Conservation (phyloP, 1,284 basidiomycete genomes). For the Cutaneotrichosporon cyanovorans region DNA sequence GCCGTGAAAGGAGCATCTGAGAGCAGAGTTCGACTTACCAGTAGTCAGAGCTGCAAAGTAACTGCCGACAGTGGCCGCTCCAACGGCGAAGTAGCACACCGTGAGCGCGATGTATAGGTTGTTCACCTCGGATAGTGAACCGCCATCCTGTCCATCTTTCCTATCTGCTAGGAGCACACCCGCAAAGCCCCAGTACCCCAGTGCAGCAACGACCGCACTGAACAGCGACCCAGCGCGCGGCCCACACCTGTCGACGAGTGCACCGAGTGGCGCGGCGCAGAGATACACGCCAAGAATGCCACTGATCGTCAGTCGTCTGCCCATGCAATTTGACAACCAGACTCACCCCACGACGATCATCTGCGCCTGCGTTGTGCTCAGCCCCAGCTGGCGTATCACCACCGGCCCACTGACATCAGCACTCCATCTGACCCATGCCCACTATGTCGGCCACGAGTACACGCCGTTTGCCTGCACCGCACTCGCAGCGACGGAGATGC, state of each 20-base stretch:
- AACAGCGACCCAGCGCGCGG: slow-evolving; percentile 40
- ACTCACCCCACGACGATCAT: slow-evolving; percentile 44
- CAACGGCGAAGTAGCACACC: slow-evolving; percentile 38
- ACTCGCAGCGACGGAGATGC: slow-evolving; percentile 30
- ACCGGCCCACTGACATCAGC: slow-evolving; percentile 33
- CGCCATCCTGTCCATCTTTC: too few relatives aligned
- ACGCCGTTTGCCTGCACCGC: slow-evolving; percentile 45
- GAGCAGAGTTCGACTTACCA: too few relatives aligned
- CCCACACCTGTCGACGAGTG: slow-evolving; percentile 40
- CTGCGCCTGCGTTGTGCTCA: slow-evolving; percentile 37
- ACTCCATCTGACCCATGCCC: slow-evolving; percentile 7
- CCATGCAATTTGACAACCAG: background rate
- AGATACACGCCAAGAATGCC: slow-evolving; percentile 46
- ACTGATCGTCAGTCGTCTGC: slow-evolving; percentile 15
- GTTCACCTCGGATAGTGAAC: background rate
- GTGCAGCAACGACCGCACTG: slow-evolving; percentile 30
- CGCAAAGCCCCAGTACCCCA: slow-evolving; percentile 41
- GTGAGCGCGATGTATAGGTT: slow-evolving; percentile 30
- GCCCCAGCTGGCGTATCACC: slow-evolving; percentile 27
- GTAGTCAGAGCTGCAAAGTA: slow-evolving; percentile 45
- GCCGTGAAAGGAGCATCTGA: too few relatives aligned
- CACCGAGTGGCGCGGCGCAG: slow-evolving; percentile 43
- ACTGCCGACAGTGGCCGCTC: slow-evolving; percentile 42
- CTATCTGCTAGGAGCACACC: slow-evolving; percentile 20
- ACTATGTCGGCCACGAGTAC: slow-evolving; percentile 46